These are phyloP conservation scores for Thuidium tamariscinum DNA, from an alignment of 225 moss, liverwort and hornwort genomes.

Conservation along the genomic window DNA sequence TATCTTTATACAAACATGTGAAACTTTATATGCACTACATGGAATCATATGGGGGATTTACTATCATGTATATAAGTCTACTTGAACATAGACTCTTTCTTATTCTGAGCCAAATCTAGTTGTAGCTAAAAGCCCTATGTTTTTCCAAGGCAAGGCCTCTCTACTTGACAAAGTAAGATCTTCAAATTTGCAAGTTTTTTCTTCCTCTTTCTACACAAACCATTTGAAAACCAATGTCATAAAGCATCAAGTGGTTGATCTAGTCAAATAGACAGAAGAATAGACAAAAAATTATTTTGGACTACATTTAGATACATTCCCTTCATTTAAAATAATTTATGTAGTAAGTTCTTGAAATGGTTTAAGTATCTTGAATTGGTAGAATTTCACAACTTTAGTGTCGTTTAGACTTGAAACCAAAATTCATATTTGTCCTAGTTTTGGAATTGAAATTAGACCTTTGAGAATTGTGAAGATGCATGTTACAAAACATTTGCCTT, in stretches of 20 bases:
- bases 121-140: no score
- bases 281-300: neutral
- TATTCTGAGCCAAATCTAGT: no score
- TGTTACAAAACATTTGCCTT: neutral
- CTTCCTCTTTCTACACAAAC: neutral
- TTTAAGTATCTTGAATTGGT: no score
- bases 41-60: no score
- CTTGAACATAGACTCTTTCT: no score
- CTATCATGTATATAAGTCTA: no score
- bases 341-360: fast-evolving
- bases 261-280: neutral
- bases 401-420: fast-evolving
- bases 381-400: fast-evolving
- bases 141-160: no score
- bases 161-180: neutral
- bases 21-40: no score
- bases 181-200: neutral
- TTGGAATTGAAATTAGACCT: neutral
- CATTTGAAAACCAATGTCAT: no score
- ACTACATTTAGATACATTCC: neutral
- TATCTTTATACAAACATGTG: no score
- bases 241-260: neutral
- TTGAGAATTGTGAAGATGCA: neutral
- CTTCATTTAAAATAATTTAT: neutral
- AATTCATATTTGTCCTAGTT: neutral